A percentile compares a stretch with the other conserved stretches of the same genome.
Conservation (phyloP, 1,284 basidiomycete genomes). For the Pyrrhoderma lamaoense region DNA sequence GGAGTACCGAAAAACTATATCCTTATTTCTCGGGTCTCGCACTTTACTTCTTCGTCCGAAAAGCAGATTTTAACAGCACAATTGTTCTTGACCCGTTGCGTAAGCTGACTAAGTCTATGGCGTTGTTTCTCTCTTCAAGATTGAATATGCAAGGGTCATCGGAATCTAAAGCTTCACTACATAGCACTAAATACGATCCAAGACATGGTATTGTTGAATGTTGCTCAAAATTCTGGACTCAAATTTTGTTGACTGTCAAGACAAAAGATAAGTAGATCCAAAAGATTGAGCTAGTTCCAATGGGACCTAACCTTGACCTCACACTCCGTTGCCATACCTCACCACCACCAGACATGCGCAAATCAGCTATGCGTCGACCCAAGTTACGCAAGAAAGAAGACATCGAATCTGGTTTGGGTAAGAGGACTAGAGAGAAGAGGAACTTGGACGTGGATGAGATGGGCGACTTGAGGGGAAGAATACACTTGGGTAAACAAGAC, state of each 20-base stretch:
- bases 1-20: too few species aligned
- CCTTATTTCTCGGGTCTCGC: too few species aligned
- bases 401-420: conserved; percentile 80
- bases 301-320: conserved; percentile 91
- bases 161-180: too few species aligned
- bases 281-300: conserved; percentile 75
- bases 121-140: too few species aligned
- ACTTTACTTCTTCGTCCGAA: too few species aligned
- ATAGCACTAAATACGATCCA: too few species aligned
- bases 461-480: conserved; percentile 89
- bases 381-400: conserved; percentile 78
- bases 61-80: too few species aligned
- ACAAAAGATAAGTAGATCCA: conserved; percentile 77
- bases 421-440: conserved; percentile 72
- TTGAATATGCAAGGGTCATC: too few species aligned
- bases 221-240: too few species aligned
- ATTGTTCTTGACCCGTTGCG: too few species aligned
- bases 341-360: conserved; percentile 75
- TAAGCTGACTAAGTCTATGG: too few species aligned
- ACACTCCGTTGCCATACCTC: conserved; percentile 67
- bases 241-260: conserved; percentile 34
- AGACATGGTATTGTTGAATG: too few species aligned
- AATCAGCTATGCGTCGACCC: conserved; percentile 74
- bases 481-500: conserved; percentile 91
- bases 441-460: conserved; percentile 97